These are phyloP conservation scores for Trichothecium roseum DNA, from an alignment of 2,329 filamentous ascomycete species.

Conservation along the genomic window DNA sequence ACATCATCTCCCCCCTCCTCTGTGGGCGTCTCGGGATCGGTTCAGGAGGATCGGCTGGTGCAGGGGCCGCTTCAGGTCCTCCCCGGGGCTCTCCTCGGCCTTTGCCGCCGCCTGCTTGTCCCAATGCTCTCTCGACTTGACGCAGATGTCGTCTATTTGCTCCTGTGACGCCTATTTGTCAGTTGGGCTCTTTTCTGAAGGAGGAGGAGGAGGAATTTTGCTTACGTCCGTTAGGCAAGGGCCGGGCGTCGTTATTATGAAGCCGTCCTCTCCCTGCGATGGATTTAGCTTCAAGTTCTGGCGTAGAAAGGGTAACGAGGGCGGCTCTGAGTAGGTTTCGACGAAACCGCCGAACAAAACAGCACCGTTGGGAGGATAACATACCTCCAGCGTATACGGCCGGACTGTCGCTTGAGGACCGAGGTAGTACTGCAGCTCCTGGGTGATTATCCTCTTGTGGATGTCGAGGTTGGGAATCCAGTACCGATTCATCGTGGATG, in stretches of 20 bases:
- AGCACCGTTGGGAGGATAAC: constrained; percentile 16
- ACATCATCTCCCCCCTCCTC: not conserved
- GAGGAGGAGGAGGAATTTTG: too few species aligned
- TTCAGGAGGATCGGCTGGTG: constrained; percentile 45
- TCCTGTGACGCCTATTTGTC: constrained; percentile 33
- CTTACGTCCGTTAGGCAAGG: constrained; percentile 50
- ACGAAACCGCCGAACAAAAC: too few species aligned
- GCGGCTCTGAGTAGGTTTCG: too few species aligned
- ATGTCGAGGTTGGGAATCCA: constrained; percentile 52
- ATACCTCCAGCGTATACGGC: constrained; percentile 45
- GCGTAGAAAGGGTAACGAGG: too few species aligned
- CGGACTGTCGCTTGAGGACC: constrained; percentile 48
- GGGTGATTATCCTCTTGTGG: constrained; percentile 48
- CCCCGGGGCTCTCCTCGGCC: constrained; percentile 32
- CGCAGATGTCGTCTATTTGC: constrained; percentile 53
- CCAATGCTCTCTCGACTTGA: constrained; percentile 48
- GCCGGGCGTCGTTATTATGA: constrained; percentile 47
- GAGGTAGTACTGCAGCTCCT: constrained; percentile 47
- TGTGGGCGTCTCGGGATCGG: constrained; percentile 13
- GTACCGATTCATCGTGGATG: constrained; percentile 40
- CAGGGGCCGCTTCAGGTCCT: constrained; percentile 43
- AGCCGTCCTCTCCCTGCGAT: constrained; percentile 48
- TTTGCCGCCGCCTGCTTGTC: constrained; percentile 42
- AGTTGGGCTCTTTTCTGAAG: too few species aligned
- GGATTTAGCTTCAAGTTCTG: constrained; percentile 9